Conservation (phyloP, 805 yeast species). For the Zygosaccharomyces pseudorouxii region DNA sequence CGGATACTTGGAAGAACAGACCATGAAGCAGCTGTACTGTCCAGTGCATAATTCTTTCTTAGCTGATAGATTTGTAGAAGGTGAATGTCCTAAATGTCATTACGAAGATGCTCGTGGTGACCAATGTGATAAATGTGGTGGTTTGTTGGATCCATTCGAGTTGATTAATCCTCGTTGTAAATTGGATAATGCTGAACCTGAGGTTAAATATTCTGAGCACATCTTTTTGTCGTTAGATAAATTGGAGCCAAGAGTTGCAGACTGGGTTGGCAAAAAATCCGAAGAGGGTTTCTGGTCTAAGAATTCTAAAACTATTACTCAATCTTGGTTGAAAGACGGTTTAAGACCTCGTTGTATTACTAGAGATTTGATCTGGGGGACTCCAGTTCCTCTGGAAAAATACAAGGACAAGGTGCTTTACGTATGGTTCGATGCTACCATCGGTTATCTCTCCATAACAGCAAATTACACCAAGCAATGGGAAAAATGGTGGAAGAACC, state of each 20-base stretch:
- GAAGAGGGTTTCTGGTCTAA: constrained; percentile 84
- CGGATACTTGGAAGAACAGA: constrained; percentile 77
- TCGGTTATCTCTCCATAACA: constrained; percentile 94
- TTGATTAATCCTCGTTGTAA: constrained; percentile 94
- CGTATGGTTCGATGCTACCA: constrained; percentile 99
- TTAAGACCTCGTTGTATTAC: constrained; percentile 92
- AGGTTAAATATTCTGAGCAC: constrained; percentile 76
- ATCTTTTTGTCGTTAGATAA: constrained; percentile 79
- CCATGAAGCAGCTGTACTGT: constrained; percentile 88
- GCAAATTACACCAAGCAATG: constrained; percentile 81
- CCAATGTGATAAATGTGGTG: constrained; percentile 97
- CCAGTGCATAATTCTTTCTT: constrained; percentile 83
- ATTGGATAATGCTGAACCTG: constrained; percentile 78
- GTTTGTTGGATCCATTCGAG: constrained; percentile 84
- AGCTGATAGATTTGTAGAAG: constrained; percentile 97
- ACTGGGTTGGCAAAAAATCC: constrained; percentile 68
- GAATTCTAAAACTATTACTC: constrained; percentile 82
- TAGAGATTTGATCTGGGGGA: constrained; percentile 97
- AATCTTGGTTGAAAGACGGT: constrained; percentile 92
- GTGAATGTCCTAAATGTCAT: constrained; percentile 91
- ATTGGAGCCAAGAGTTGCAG: constrained; percentile 66
- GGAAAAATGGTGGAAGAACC: constrained; percentile 92
- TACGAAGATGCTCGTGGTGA: constrained; percentile 99
- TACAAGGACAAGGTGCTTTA: constrained; percentile 87
- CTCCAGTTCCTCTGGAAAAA: constrained; percentile 89